Conservation (phyloP, 495 filamentous ascomycete species). For the Collariella sp. region DNA sequence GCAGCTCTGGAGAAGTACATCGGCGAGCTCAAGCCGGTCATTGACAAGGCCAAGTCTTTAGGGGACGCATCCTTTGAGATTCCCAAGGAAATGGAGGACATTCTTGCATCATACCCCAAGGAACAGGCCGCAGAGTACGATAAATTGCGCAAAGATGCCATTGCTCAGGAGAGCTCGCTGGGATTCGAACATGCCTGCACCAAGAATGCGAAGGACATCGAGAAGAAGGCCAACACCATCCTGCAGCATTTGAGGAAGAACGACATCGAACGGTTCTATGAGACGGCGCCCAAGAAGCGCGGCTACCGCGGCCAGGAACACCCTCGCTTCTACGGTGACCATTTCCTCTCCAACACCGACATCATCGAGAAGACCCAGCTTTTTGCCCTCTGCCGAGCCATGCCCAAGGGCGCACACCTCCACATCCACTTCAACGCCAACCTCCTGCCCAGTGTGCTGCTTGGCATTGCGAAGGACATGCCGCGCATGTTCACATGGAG, state of each 20-base stretch:
- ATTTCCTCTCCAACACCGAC: constrained; percentile 41
- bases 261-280: constrained; percentile 26
- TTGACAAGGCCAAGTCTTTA: not conserved
- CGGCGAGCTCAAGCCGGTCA: not conserved
- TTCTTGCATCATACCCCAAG: not conserved
- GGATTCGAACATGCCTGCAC: constrained; percentile 20
- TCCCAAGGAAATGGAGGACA: not conserved
- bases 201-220: constrained; percentile 9
- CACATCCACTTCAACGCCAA: constrained; percentile 52
- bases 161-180: constrained; percentile 12
- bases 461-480: constrained; percentile 43
- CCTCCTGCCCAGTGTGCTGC: constrained; percentile 39
- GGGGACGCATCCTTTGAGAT: not conserved
- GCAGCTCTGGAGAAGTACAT: not conserved
- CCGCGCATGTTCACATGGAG: constrained; percentile 46
- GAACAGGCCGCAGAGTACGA: constrained; percentile 6
- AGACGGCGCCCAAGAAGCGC: constrained; percentile 5
- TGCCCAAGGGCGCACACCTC: constrained; percentile 49
- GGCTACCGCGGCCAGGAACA: constrained; percentile 28
- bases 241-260: constrained; percentile 25
- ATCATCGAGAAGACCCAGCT: constrained; percentile 39
- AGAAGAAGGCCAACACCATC: constrained; percentile 26
- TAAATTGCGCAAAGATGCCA: constrained; percentile 5
- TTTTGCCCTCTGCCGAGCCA: constrained; percentile 31
- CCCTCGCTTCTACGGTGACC: constrained; percentile 31